A percentile compares a stretch with the other conserved stretches of the same genome.
Evolutionary conservation across 306 rosid genomes (phyloP).

Genomic region (Casuarina cunninghamiana): DNA sequence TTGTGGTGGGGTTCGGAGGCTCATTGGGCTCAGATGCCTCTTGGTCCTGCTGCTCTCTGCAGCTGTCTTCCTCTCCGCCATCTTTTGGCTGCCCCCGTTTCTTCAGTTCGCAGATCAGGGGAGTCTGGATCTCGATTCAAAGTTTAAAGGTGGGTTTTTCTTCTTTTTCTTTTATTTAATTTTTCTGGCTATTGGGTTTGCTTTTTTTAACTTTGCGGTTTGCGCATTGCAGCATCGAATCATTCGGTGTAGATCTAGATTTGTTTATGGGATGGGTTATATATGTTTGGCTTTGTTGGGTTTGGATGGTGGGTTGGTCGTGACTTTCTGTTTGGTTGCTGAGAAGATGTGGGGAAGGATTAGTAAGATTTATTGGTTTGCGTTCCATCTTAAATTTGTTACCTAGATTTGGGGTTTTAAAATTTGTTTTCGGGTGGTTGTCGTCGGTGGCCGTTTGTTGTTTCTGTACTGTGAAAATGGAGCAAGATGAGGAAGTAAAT

Average conservation of each 20-base stretch:
- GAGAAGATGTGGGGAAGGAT: constrained; percentile 28
- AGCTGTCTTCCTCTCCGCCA: constrained; percentile 75
- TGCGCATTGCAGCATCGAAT: constrained; percentile 39
- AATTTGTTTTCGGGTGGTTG: background rate
- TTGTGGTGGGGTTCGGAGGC: constrained; percentile 45
- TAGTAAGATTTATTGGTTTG: background rate
- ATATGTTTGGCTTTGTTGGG: background rate
- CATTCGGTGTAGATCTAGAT: constrained; percentile 49
- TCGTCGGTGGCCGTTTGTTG: background rate
- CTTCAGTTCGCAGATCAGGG: constrained; percentile 55
- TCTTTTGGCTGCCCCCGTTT: constrained; percentile 84
- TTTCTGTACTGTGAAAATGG: constrained; percentile 7
- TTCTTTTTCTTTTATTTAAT: background rate
- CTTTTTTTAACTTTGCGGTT: constrained; percentile 10
- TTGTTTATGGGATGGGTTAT: constrained; percentile 4
- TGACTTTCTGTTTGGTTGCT: constrained; percentile 21
- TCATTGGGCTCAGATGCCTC: constrained; percentile 66
- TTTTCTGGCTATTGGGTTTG: background rate
- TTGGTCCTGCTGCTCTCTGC: constrained; percentile 56
- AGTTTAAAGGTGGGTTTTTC: constrained; percentile 55
- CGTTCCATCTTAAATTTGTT: background rate
- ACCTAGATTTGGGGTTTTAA: background rate
- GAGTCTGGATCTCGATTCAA: constrained; percentile 50
- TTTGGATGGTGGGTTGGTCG: constrained; percentile 11
- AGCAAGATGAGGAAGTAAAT: background rate